Percentiles rank a stretch among this genome's conserved stretches.
These are phyloP conservation scores for Phaffomyces thermotolerans DNA, from an alignment of 805 yeast species.

Conservation along the genomic window DNA sequence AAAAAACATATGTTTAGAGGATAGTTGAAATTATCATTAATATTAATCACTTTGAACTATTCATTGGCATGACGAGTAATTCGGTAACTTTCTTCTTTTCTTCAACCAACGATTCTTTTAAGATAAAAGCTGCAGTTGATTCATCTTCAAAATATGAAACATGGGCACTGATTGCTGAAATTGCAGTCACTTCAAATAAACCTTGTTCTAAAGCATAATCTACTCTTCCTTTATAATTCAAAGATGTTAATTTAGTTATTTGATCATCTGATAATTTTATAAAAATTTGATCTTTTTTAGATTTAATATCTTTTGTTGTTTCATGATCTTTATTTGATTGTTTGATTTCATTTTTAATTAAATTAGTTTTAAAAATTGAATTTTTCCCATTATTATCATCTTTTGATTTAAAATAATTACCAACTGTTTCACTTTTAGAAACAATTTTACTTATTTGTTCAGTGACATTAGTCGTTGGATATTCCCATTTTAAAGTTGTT, in stretches of 20 bases:
- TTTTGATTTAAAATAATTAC: no score
- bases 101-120: conserved; percentile 43
- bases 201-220: conserved; percentile 80
- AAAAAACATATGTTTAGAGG: no score
- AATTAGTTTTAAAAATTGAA: no score
- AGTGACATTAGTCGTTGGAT: neutral
- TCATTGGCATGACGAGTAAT: neutral
- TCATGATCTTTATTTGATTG: neutral
- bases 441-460: no score
- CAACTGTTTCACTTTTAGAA: neutral
- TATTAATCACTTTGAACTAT: neutral
- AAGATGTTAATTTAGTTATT: conserved; percentile 31
- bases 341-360: no score
- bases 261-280: conserved; percentile 21
- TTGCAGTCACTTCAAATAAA: conserved; percentile 67
- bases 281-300: neutral
- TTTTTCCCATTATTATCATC: no score
- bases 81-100: conserved; percentile 25
- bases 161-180: conserved; percentile 83
- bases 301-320: neutral
- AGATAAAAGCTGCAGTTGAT: conserved; percentile 73
- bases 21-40: no score
- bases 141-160: conserved; percentile 81
- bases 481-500: conserved; percentile 1
- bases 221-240: conserved; percentile 70